Base-by-base conservation (phyloP, 2,329 filamentous ascomycete species). In the Westerdykella sp. region DNA sequence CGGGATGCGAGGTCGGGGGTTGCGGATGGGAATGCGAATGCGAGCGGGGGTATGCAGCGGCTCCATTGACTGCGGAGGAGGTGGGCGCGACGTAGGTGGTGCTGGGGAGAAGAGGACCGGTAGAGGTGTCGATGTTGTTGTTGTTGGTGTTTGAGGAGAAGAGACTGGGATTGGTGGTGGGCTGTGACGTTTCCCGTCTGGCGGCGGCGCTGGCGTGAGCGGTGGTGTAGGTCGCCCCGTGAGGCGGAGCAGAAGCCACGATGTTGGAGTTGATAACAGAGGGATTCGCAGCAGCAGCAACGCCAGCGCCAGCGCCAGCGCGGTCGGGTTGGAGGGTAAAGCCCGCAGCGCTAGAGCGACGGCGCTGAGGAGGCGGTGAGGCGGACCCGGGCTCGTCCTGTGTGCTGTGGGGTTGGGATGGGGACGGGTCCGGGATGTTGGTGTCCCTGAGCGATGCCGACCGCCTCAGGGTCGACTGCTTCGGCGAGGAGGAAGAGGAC, bases 321-420 rank as follows among this genome's bases (percentile, higher is more conserved):
- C 10, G 3, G 32, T 15, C 32, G 32, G 32, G 32, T 35, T 35
- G 25, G 25, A 28, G 25, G 25, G 25, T 9, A 12, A 28, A 28
- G 56, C 62, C 60, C 40, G 64, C 60, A 36, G 64, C 58, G 54
- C 70, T 73, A 44, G 66, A 69, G 51, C 69, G 65, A 40, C 70
- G 65, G 47, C 59, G 44, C 39, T 50, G 48, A 39, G 48, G 49
- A 53, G 59, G 57, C 51, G 59, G 56, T 55, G 59, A 57, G 54
- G 53, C 43, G 44, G 43, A 54, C 44, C 31, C 50, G 25, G 25
- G 7, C 25, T 28, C 25, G 25, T 9, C 11, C 9, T 9, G 4
- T 9, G 25, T 28, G 25, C 9, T 28, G 32, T 35, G 32, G 32
- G 32, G 32, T 35, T 35, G 32, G 56, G 55, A 54, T 48, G 49